These are phyloP conservation scores for Debaryomyces nepalensis DNA, from an alignment of 1,139 yeast species.

Conservation along the genomic window DNA sequence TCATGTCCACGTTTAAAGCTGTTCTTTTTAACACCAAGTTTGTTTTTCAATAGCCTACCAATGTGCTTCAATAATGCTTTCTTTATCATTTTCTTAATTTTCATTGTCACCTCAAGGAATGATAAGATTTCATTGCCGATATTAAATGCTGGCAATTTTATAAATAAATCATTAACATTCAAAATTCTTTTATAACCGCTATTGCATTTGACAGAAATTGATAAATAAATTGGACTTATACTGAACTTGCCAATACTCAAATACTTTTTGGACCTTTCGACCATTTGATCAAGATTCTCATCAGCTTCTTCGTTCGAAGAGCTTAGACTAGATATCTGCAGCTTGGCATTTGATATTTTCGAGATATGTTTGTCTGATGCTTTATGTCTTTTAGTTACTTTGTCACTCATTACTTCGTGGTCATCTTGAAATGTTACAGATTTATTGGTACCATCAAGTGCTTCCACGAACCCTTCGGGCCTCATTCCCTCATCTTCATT, in stretches of 20 bases:
- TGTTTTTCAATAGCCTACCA: conserved; percentile 62
- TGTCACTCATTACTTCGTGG: not conserved
- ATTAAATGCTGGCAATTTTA: conserved; percentile 56
- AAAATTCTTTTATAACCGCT: conserved; percentile 58
- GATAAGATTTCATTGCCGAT: conserved; percentile 57
- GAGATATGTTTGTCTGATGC: conserved; percentile 13
- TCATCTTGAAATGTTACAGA: conserved; percentile 13
- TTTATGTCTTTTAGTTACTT: not conserved
- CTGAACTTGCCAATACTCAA: conserved; percentile 57
- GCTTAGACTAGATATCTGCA: conserved; percentile 4
- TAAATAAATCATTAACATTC: conserved; percentile 62
- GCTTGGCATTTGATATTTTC: conserved; percentile 12
- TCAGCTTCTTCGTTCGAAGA: conserved; percentile 6
- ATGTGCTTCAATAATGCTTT: conserved; percentile 60
- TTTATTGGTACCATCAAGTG: conserved; percentile 20
- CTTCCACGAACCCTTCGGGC: conserved; percentile 20
- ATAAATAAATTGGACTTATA: conserved; percentile 51
- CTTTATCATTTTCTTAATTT: conserved; percentile 54
- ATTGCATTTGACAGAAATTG: conserved; percentile 61
- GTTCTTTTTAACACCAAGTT: conserved; percentile 39
- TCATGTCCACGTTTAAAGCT: conserved; percentile 4
- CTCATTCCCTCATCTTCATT: conserved; percentile 16
- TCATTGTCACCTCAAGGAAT: conserved; percentile 55
- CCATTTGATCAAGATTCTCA: conserved; percentile 46
- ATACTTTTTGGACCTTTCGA: conserved; percentile 60